These are phyloP conservation scores for Murraya paniculata DNA, from an alignment of 345 rosid genomes.

Conservation along the genomic window DNA sequence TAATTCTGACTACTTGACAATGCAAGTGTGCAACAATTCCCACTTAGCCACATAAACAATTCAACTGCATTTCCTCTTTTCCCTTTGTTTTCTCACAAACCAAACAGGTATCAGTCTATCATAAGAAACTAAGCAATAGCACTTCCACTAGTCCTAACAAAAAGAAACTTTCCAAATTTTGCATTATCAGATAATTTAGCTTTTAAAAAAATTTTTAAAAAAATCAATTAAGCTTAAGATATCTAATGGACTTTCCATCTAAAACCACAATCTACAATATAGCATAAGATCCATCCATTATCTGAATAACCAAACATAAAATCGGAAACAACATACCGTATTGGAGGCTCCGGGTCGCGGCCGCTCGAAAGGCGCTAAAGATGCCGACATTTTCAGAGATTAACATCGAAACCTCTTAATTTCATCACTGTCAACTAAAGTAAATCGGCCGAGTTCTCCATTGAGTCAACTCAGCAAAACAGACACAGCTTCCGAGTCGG, in stretches of 20 bases:
- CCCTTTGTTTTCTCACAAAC: not conserved
- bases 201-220: not conserved
- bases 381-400: conserved; percentile 64
- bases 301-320: conserved; percentile 10
- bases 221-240: not conserved
- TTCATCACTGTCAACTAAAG: conserved; percentile 1
- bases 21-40: not conserved
- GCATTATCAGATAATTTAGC: not conserved
- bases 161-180: not conserved
- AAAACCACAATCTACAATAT: not conserved
- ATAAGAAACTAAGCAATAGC: not conserved
- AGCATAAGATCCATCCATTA: conserved; percentile 11
- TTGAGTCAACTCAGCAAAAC: conserved; percentile 10
- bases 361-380: conserved; percentile 84
- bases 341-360: conserved; percentile 62
- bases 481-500: not conserved
- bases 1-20: not conserved
- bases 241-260: not conserved
- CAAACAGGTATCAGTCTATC: not conserved
- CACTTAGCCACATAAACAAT: not conserved
- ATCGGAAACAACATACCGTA: conserved; percentile 48
- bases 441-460: conserved; percentile 12
- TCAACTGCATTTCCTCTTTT: not conserved
- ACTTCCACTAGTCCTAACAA: not conserved
- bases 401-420: conserved; percentile 21